Evolutionary conservation across 176 grass and related monocot genomes (phyloP).

Genomic region (Aegilops longissima): DNA sequence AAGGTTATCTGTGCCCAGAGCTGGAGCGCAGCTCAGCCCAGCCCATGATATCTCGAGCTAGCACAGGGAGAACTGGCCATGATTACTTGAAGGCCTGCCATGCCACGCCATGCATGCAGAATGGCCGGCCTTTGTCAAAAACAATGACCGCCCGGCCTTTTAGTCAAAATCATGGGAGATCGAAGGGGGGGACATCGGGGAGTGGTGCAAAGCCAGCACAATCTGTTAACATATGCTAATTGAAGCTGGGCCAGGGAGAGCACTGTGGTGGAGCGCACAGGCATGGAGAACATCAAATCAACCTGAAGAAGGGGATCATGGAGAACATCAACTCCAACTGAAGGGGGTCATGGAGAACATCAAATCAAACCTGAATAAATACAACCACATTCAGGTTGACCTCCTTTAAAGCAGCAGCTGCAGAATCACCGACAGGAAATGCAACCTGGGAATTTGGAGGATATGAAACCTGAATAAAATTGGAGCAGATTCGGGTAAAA

Average conservation of each 20-base stretch:
- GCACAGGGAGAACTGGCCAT: conserved; percentile 22
- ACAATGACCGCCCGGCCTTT: neutral
- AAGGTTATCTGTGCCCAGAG: conserved; percentile 18
- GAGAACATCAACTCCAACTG: neutral
- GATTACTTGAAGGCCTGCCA: conserved; percentile 23
- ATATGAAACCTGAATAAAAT: neutral
- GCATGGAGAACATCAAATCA: conserved; percentile 53
- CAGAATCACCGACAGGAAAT: neutral
- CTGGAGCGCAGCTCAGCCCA: conserved; percentile 5
- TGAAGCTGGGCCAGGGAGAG: conserved; percentile 30
- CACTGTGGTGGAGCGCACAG: conserved; percentile 29
- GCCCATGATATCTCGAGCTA: conserved; percentile 23
- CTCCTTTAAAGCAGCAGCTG: neutral
- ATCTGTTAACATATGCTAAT: conserved; percentile 17
- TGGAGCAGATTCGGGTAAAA: neutral
- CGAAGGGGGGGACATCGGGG: conserved; percentile 20
- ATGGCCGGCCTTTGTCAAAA: conserved; percentile 24
- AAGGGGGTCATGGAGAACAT: neutral
- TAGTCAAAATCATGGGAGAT: conserved; percentile 29
- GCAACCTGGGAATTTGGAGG: neutral
- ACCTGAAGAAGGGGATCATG: conserved; percentile 8
- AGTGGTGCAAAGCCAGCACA: conserved; percentile 22
- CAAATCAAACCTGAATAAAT: conserved; percentile 19
- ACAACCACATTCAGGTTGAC: conserved; percentile 30
- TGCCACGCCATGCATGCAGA: conserved; percentile 25